Conservation (phyloP, 495 filamentous ascomycete species). For the Penicillium fimorum region DNA sequence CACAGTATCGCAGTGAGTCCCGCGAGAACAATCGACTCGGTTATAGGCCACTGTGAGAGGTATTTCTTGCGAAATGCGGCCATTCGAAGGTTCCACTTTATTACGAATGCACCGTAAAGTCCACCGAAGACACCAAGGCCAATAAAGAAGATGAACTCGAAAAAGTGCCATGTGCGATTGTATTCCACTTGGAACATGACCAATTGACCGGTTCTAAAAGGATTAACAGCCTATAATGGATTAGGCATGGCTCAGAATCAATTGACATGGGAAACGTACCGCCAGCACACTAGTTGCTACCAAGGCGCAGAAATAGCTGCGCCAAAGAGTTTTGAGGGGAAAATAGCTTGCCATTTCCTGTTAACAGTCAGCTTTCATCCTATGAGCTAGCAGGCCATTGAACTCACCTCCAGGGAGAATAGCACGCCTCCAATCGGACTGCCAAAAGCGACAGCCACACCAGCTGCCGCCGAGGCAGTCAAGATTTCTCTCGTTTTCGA, state of each 20-base stretch:
- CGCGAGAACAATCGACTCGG: slow-evolving; percentile 85
- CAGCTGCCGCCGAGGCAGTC: slow-evolving; percentile 90
- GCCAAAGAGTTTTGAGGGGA: slow-evolving; percentile 95
- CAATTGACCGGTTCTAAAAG: slow-evolving; percentile 94
- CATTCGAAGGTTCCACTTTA: slow-evolving; percentile 93
- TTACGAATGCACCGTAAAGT: slow-evolving; percentile 94
- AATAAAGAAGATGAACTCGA: slow-evolving; percentile 91
- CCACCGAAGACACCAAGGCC: slow-evolving; percentile 91
- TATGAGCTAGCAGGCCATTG: background rate
- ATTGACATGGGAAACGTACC: slow-evolving; percentile 38
- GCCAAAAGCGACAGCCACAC: slow-evolving; percentile 94
- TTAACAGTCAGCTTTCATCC: slow-evolving; percentile 17
- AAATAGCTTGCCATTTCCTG: slow-evolving; percentile 98
- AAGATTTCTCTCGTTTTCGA: slow-evolving; percentile 94
- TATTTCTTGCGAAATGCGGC: slow-evolving; percentile 96
- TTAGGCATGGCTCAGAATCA: background rate
- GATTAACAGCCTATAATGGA: slow-evolving; percentile 74
- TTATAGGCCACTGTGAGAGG: slow-evolving; percentile 75
- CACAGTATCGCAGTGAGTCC: slow-evolving; percentile 83
- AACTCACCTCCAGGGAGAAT: slow-evolving; percentile 80
- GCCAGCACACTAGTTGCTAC: slow-evolving; percentile 93
- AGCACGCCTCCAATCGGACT: slow-evolving; percentile 96
- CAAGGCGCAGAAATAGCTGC: slow-evolving; percentile 95
- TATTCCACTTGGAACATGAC: slow-evolving; percentile 99
- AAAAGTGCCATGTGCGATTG: slow-evolving; percentile 96